A percentile compares a stretch with the other conserved stretches of the same genome.
phyloP scores from a whole-genome alignment of 345 rosid species.

The Eucalyptus curtisii region DNA sequence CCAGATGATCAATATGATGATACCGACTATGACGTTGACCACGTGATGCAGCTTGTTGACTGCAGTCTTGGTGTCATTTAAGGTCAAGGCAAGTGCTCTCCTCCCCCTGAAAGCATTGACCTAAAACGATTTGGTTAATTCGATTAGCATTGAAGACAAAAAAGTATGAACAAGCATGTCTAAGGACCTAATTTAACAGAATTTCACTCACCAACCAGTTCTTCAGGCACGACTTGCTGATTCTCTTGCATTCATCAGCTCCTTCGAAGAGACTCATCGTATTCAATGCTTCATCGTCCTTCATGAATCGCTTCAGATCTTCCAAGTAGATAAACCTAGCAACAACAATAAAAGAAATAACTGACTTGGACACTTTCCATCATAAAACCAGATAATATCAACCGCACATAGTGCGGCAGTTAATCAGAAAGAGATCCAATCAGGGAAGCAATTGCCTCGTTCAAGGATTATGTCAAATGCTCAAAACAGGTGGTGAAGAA shows the following conservation, averaged over 20 bases:
- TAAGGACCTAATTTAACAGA: neutral
- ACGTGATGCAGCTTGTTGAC: conserved; percentile 74
- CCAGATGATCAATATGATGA: conserved; percentile 48
- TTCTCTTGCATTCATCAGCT: conserved; percentile 38
- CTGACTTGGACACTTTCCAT: neutral
- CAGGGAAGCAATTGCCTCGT: neutral
- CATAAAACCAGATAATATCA: neutral
- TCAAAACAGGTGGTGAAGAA: neutral
- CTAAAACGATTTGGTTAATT: neutral
- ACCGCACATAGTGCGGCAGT: neutral
- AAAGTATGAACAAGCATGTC: neutral
- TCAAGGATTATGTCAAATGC: neutral
- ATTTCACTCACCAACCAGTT: conserved; percentile 71
- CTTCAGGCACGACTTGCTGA: conserved; percentile 59
- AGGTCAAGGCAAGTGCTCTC: conserved; percentile 73
- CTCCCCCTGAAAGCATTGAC: conserved; percentile 49
- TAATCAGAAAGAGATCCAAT: neutral
- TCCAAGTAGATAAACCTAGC: conserved; percentile 53
- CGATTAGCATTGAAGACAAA: neutral
- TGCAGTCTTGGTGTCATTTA: conserved; percentile 86
- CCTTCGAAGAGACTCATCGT: conserved; percentile 40
- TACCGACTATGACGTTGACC: conserved; percentile 36
- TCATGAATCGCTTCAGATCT: conserved; percentile 63
- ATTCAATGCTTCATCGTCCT: conserved; percentile 59
- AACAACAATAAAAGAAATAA: neutral